Evolutionary conservation across 2,329 filamentous ascomycete genomes (phyloP).

Genomic region (Aspergillus sp.): DNA sequence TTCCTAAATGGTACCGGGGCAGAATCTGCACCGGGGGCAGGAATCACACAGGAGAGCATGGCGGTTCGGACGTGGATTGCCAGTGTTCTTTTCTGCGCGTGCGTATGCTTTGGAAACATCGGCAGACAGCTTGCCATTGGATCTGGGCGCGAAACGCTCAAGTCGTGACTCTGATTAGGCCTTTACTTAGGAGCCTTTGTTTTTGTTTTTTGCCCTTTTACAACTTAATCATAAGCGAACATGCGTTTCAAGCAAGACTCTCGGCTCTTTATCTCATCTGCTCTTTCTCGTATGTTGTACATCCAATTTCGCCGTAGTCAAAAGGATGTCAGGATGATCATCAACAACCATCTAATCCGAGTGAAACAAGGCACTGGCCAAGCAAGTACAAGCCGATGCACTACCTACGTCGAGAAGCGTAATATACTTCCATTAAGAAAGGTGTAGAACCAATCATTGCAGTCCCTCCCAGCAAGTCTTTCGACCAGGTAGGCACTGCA

Average conservation of each 20-base stretch:
- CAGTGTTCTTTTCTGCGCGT: slow-evolving; percentile 91
- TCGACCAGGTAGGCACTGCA: slow-evolving; percentile 54
- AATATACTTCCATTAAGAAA: not conserved
- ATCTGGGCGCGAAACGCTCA: slow-evolving; percentile 21
- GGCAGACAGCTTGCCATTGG: slow-evolving; percentile 72
- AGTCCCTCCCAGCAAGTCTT: slow-evolving; percentile 51
- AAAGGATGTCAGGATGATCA: not conserved
- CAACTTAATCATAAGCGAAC: not conserved
- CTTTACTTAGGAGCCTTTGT: not conserved
- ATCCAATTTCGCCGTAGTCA: not conserved
- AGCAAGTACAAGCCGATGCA: not conserved
- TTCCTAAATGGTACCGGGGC: slow-evolving; percentile 30
- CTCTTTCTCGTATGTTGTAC: not conserved
- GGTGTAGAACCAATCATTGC: slow-evolving; percentile 61
- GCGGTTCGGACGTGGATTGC: slow-evolving; percentile 80
- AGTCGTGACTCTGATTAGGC: slow-evolving; percentile 5
- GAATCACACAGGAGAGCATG: slow-evolving; percentile 54
- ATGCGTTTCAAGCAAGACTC: not conserved
- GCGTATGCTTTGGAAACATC: slow-evolving; percentile 94
- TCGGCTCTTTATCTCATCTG: not conserved
- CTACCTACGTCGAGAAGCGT: not conserved
- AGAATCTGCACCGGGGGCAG: slow-evolving; percentile 31
- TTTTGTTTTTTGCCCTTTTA: not conserved
- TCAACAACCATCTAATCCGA: not conserved
- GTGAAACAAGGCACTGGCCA: not conserved